A percentile compares a stretch with the other conserved stretches of the same genome.
Conservation (phyloP, 129 eudicot species). For the Ambrosia artemisiifolia region DNA sequence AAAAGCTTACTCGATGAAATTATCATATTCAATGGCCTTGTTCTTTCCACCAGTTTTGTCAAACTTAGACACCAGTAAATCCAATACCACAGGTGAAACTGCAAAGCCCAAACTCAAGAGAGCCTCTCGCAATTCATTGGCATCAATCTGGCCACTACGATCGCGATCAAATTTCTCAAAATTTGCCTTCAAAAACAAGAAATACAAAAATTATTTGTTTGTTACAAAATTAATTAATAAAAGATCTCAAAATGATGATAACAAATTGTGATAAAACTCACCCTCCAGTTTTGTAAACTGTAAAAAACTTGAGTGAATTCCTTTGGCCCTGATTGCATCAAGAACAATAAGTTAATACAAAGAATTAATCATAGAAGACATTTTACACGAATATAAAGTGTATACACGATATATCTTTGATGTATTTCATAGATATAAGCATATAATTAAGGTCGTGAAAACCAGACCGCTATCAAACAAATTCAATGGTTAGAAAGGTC, state of each 20-base stretch:
- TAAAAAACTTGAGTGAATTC: slow-evolving; percentile 74
- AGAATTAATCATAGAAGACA: not conserved
- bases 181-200: slow-evolving; percentile 37
- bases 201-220: not conserved
- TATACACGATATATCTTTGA: too few relatives aligned
- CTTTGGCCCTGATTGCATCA: slow-evolving; percentile 65
- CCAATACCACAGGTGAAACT: slow-evolving; percentile 63
- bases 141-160: slow-evolving; percentile 83
- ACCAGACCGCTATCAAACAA: too few relatives aligned
- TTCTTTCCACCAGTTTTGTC: slow-evolving; percentile 75
- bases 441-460: too few relatives aligned
- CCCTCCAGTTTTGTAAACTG: slow-evolving; percentile 96
- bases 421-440: too few relatives aligned
- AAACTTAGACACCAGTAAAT: slow-evolving; percentile 74
- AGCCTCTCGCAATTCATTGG: slow-evolving; percentile 71
- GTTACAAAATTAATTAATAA: not conserved
- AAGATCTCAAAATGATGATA: not conserved
- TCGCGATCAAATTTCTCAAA: slow-evolving; percentile 87
- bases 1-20: slow-evolving; percentile 78
- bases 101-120: slow-evolving; percentile 72
- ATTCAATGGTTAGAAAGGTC: too few relatives aligned
- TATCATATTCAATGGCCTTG: slow-evolving; percentile 87
- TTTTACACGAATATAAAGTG: too few relatives aligned
- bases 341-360: slow-evolving; percentile 11
- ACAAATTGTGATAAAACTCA: slow-evolving; percentile 19